Evolutionary conservation across 176 grass and related monocot species (phyloP).

Genomic region (Oropetium thomaeum): DNA sequence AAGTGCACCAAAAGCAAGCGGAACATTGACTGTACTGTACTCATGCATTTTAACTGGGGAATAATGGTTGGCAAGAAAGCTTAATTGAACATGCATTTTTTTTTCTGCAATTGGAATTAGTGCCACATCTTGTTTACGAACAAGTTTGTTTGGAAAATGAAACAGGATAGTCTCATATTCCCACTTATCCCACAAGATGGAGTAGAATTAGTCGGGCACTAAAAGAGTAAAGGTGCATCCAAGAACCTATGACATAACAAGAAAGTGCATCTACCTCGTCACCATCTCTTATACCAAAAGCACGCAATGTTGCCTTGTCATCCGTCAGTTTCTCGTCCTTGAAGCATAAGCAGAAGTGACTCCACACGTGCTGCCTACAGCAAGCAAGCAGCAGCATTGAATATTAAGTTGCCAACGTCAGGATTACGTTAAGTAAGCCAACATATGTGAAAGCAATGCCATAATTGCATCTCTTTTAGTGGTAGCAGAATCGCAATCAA

Average conservation of each 20-base stretch:
- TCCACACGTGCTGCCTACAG: conserved; percentile 85
- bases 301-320: conserved; percentile 62
- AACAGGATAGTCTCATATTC: background rate
- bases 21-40: background rate
- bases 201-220: conserved; percentile 27
- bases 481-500: background rate
- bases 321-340: conserved; percentile 66
- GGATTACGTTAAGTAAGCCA: background rate
- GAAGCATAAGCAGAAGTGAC: conserved; percentile 88
- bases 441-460: background rate
- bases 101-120: background rate
- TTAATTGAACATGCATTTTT: background rate
- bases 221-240: background rate
- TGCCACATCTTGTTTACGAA: background rate
- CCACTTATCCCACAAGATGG: background rate
- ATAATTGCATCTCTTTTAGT: background rate
- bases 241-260: conserved; percentile 5
- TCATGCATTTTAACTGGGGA: background rate
- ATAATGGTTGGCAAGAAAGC: background rate
- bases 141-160: background rate
- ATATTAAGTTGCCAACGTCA: background rate
- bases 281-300: conserved; percentile 78
- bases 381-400: conserved; percentile 23
- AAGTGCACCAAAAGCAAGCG: conserved; percentile 46
- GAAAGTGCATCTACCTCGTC: conserved; percentile 59